Conservation (phyloP, 495 filamentous ascomycete genomes). For the Pyrenula massariospora region DNA sequence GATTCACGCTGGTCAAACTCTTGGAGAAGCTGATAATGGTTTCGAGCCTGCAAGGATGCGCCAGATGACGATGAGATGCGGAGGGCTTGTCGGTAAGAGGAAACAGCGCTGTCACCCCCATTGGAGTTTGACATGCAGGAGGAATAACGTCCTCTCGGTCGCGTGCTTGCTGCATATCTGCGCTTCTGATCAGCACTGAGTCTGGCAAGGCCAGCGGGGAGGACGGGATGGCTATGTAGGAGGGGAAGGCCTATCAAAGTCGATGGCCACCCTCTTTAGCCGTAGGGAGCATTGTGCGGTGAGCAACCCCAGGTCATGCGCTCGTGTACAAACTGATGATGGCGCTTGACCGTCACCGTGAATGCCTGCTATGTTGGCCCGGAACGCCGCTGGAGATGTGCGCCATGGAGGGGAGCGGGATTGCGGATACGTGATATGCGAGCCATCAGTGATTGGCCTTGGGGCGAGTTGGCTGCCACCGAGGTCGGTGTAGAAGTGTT, state of each 20-base stretch:
- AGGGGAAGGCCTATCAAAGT: neutral
- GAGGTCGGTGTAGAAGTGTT: neutral
- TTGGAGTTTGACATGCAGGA: neutral
- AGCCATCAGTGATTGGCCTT: neutral
- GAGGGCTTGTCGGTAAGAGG: neutral
- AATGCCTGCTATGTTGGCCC: neutral
- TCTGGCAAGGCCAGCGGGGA: neutral
- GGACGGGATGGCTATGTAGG: neutral
- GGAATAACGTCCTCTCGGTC: neutral
- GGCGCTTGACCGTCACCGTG: neutral
- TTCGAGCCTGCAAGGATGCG: no score
- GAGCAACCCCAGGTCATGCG: neutral
- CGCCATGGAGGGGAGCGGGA: neutral
- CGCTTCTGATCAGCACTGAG: neutral
- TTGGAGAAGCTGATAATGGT: neutral
- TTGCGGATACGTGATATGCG: neutral
- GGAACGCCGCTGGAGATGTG: neutral
- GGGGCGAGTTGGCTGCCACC: neutral
- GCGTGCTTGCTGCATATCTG: neutral
- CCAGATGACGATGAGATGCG: neutral
- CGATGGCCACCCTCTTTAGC: neutral
- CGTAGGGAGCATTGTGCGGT: neutral
- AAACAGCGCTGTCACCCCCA: neutral
- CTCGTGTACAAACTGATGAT: neutral
- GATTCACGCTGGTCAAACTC: neutral